Evolutionary conservation across 345 rosid species (phyloP).

Genomic region (Diplotaxis tenuifolia): DNA sequence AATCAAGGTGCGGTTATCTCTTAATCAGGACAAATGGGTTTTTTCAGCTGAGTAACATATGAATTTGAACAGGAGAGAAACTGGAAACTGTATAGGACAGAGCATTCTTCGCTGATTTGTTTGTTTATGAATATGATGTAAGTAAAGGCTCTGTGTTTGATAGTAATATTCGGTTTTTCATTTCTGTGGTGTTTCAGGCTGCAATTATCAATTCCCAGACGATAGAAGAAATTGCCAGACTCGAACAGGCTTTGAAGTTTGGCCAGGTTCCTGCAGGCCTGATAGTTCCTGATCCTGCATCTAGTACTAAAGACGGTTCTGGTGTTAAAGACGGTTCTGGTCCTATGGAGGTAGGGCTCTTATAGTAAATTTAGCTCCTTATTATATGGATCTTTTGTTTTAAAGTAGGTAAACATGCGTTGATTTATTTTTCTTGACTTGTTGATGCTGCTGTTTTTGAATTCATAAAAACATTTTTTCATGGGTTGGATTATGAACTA

Average conservation of each 20-base stretch:
- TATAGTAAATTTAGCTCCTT: neutral
- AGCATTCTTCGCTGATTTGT: neutral
- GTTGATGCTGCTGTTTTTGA: neutral
- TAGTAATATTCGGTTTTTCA: constrained; percentile 3
- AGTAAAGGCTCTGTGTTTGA: constrained; percentile 21
- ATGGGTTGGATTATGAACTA: neutral
- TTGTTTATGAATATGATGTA: neutral
- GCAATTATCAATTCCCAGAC: constrained; percentile 99
- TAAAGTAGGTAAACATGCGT: neutral
- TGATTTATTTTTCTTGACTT: neutral
- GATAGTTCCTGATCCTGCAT: constrained; percentile 44
- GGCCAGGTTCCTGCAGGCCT: constrained; percentile 95
- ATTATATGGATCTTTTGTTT: neutral
- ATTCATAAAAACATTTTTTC: neutral
- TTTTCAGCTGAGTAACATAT: neutral
- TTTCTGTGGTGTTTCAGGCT: constrained; percentile 60
- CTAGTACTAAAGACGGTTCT: constrained; percentile 50
- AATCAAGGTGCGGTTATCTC: constrained; percentile 65
- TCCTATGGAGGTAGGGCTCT: constrained; percentile 54
- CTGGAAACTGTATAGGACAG: constrained; percentile 4
- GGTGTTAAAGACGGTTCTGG: constrained; percentile 51
- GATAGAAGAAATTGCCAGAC: constrained; percentile 97
- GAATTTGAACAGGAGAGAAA: neutral
- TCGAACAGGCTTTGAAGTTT: constrained; percentile 90
- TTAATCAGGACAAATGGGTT: neutral